Evolutionary conservation across 345 rosid genomes (phyloP).

Genomic region (Salix arbutifolia): DNA sequence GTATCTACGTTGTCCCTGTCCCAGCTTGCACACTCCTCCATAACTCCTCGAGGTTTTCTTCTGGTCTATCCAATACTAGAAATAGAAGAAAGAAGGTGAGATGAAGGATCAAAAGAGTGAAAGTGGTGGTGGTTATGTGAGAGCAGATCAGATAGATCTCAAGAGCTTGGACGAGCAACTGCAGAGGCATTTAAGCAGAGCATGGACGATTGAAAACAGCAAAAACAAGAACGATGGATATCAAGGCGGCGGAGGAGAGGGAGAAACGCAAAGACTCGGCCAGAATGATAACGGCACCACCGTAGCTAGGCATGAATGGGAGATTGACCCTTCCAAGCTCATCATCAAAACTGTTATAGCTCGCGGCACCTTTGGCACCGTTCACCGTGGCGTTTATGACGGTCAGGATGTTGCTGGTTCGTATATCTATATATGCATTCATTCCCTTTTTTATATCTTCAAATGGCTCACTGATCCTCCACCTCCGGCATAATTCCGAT

Average conservation of each 20-base stretch:
- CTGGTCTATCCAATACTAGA: neutral
- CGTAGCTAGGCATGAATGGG: constrained; percentile 27
- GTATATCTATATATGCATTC: no score
- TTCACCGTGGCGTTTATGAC: constrained; percentile 32
- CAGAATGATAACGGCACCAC: neutral
- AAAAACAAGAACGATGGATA: constrained; percentile 11
- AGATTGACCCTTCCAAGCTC: constrained; percentile 31
- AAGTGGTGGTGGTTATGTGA: constrained; percentile 26
- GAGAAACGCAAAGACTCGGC: neutral
- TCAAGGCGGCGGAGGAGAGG: neutral
- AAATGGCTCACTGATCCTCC: neutral
- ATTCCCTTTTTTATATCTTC: neutral
- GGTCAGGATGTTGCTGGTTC: constrained; percentile 41
- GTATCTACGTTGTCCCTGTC: neutral
- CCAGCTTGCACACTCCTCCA: neutral
- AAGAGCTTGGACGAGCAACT: constrained; percentile 36
- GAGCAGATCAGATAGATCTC: constrained; percentile 34
- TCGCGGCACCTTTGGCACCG: constrained; percentile 31
- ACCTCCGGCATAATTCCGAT: neutral
- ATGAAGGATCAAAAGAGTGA: constrained; percentile 24
- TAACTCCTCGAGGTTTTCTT: neutral
- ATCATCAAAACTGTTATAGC: constrained; percentile 29
- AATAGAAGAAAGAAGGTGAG: neutral
- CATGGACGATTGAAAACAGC: constrained; percentile 25
- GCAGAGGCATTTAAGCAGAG: constrained; percentile 22